phyloP scores from a whole-genome alignment of 2,329 filamentous ascomycete species.

The Coniochaeta sp. region DNA sequence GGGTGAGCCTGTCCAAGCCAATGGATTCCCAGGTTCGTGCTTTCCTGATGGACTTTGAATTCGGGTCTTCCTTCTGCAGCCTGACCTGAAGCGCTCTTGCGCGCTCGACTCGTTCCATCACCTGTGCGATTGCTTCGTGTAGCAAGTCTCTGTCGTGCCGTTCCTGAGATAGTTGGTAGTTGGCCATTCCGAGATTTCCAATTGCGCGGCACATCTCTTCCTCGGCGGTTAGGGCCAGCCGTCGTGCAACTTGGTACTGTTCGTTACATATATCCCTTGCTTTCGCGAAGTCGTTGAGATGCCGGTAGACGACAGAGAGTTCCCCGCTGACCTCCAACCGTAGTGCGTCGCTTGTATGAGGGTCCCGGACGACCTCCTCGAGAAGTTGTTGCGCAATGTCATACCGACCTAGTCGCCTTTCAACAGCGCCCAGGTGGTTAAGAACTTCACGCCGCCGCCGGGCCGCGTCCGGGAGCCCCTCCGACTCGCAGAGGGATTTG shows the following conservation, averaged over 20 bases:
- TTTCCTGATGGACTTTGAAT: background rate
- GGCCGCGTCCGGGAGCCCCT: background rate
- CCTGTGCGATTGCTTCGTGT: slow-evolving; percentile 17
- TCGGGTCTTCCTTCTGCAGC: background rate
- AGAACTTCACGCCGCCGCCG: slow-evolving; percentile 7
- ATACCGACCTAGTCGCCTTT: slow-evolving; percentile 22
- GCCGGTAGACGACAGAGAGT: slow-evolving; percentile 23
- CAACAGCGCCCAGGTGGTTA: slow-evolving; percentile 17
- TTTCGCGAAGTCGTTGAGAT: slow-evolving; percentile 19
- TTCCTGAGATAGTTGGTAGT: slow-evolving; percentile 23
- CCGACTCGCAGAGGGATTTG: background rate
- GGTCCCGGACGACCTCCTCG: slow-evolving; percentile 13
- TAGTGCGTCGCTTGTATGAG: slow-evolving; percentile 5
- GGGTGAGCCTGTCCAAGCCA: slow-evolving; percentile 22
- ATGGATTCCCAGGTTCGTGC: slow-evolving; percentile 17
- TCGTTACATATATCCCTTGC: slow-evolving; percentile 16
- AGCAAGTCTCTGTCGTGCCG: slow-evolving; percentile 12
- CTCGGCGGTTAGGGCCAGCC: slow-evolving; percentile 12
- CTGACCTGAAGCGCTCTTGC: slow-evolving; percentile 4
- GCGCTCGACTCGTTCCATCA: slow-evolving; percentile 16
- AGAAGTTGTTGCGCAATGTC: slow-evolving; percentile 14
- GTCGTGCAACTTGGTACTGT: slow-evolving; percentile 20
- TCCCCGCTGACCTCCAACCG: slow-evolving; percentile 19
- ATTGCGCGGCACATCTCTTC: slow-evolving; percentile 20
- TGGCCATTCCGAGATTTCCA: slow-evolving; percentile 27